phyloP scores from a whole-genome alignment of 2,329 filamentous ascomycete species.

The Beauveria asiatica region DNA sequence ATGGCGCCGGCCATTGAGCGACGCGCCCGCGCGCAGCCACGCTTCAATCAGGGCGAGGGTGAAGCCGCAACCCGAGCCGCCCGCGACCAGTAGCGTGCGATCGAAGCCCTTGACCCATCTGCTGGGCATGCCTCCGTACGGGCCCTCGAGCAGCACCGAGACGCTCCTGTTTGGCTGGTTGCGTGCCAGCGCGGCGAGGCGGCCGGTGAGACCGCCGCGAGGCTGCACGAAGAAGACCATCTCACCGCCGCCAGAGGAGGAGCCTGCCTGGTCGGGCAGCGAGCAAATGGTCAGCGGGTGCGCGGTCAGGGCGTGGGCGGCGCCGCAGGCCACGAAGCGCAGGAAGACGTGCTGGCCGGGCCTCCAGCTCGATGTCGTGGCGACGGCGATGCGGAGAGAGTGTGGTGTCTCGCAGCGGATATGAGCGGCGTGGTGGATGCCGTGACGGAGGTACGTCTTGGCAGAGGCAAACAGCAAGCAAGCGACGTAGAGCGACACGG shows the following conservation, averaged over 20 bases:
- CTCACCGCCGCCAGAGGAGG: slow-evolving; percentile 20
- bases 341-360: slow-evolving; percentile 49
- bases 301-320: slow-evolving; percentile 33
- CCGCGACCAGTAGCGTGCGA: slow-evolving; percentile 38
- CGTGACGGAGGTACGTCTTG: slow-evolving; percentile 41
- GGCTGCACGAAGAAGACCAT: slow-evolving; percentile 46
- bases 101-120: slow-evolving; percentile 31
- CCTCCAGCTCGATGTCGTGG: slow-evolving; percentile 36
- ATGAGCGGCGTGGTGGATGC: slow-evolving; percentile 33
- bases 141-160: slow-evolving; percentile 46
- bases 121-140: slow-evolving; percentile 44
- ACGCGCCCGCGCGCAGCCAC: slow-evolving; percentile 1
- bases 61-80: slow-evolving; percentile 49
- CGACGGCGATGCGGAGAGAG: slow-evolving; percentile 32
- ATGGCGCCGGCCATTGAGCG: neutral
- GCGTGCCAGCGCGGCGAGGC: slow-evolving; percentile 31
- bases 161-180: slow-evolving; percentile 28
- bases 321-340: slow-evolving; percentile 38
- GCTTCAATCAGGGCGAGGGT: slow-evolving; percentile 40
- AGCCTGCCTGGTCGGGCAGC: slow-evolving; percentile 22
- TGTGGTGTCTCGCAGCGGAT: slow-evolving; percentile 30
- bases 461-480: slow-evolving; percentile 37
- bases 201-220: slow-evolving; percentile 39
- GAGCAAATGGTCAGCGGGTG: slow-evolving; percentile 51
- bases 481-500: slow-evolving; percentile 27